These are phyloP conservation scores for Tetrapyrgos nigripes DNA, from an alignment of 1,284 basidiomycete species.

Conservation along the genomic window DNA sequence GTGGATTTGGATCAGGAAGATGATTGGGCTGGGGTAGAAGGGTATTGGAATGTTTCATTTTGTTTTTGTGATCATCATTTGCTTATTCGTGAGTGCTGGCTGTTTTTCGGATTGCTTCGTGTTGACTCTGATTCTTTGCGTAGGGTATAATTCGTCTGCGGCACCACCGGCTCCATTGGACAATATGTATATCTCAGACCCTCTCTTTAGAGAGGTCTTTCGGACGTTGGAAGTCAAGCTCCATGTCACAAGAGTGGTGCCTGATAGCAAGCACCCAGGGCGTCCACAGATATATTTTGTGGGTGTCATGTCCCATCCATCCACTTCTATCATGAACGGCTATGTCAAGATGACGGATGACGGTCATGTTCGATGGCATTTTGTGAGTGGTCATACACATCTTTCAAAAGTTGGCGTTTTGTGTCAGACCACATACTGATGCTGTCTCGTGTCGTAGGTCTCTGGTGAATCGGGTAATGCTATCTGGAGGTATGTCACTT, in stretches of 20 bases:
- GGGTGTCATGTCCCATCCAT: conserved; percentile 53
- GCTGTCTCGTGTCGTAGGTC: conserved; percentile 39
- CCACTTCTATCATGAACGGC: conserved; percentile 54
- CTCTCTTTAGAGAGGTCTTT: conserved; percentile 58
- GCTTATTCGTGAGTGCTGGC: conserved; percentile 54
- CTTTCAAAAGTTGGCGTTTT: neutral
- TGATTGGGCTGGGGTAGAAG: conserved; percentile 72
- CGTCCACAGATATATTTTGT: conserved; percentile 60
- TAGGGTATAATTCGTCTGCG: conserved; percentile 58
- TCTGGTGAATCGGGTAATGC: conserved; percentile 63
- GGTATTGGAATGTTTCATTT: conserved; percentile 66
- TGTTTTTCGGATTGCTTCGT: conserved; percentile 12
- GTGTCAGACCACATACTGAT: conserved; percentile 9
- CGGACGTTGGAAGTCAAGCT: conserved; percentile 55
- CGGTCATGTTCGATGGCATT: conserved; percentile 65
- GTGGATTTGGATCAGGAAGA: conserved; percentile 46
- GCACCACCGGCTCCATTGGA: conserved; percentile 35
- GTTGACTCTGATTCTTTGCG: conserved; percentile 4
- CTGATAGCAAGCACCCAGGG: conserved; percentile 53
- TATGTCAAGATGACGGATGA: conserved; percentile 63
- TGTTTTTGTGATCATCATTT: conserved; percentile 73
- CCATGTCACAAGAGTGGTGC: conserved; percentile 44
- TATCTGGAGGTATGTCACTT: conserved; percentile 62
- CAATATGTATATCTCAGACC: conserved; percentile 44
- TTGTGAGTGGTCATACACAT: conserved; percentile 56